Base-by-base conservation (phyloP, 2,329 filamentous ascomycete genomes). In the Nigrospora sphaerica region DNA sequence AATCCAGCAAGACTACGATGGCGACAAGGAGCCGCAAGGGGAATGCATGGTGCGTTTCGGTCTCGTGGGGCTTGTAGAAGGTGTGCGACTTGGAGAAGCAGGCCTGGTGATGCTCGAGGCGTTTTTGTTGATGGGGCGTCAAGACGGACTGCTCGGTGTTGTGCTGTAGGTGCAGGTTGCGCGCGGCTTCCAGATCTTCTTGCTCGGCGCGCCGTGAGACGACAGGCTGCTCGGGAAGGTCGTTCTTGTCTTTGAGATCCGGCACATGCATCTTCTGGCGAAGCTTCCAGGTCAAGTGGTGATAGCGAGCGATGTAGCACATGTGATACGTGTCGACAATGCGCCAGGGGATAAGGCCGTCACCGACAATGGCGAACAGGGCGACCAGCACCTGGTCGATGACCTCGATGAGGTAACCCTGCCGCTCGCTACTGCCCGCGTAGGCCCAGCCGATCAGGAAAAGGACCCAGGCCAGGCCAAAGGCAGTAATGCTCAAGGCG, bases 381-480 rank as follows among this genome's bases (percentile, higher is more conserved):
- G 81, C 84, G 7, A 88, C 84, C 13, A 88, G 72, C 28, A 85
- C 72, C 54, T 83, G 82, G 64, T 88, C 84, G 52, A 88, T 86
- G 42, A 87, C 66, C 50, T 87, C 81, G 55, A 86, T 79, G 34
- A 78, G 64, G 52, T 87, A 92, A 4, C 80, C 68, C 61, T 92
- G 85, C 55, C 75, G 73, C 31, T 80, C 78, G 17, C 86, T 87
- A 7, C 13, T n/a, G 9, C 42, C 42, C 17, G 92, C 84, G 52
- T 89, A 90, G 60, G 93, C 88, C 88, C 88, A 95, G 41, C 84
- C 87, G 61, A 95, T 95, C 46, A 95, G 71, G 66, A 92, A 93
- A n/a, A 95, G 75, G 1, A 95, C 88, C 89, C 88, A 95, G 0
- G 86, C 86, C 12, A 92, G 73, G 58, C 88, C 88, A 56, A 95